Evolutionary conservation across 768 basidiomycete genomes (phyloP).

Genomic region (Pleurotus tuber-regium): DNA sequence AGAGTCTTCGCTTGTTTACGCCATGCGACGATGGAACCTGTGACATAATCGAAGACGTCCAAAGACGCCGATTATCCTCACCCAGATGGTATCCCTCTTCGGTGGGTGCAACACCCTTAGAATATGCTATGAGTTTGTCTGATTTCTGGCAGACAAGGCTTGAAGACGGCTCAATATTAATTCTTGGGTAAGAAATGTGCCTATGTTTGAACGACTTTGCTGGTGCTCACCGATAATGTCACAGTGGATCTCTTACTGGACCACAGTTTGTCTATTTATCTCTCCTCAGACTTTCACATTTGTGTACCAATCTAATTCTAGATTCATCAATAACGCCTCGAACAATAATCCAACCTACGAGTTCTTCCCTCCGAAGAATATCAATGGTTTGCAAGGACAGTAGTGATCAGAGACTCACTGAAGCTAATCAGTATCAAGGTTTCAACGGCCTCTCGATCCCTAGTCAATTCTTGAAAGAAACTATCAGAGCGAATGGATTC

Average conservation of each 20-base stretch:
- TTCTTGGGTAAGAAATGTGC: not conserved
- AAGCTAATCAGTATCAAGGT: constrained; percentile 10
- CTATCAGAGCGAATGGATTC: constrained; percentile 15
- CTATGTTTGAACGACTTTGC: no score
- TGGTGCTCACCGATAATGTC: no score
- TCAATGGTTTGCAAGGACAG: constrained; percentile 27
- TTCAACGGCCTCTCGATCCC: constrained; percentile 21
- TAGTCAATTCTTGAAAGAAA: constrained; percentile 13
- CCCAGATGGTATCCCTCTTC: constrained; percentile 43
- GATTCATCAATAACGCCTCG: constrained; percentile 65
- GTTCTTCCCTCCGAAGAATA: constrained; percentile 39
- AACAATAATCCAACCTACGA: constrained; percentile 58
- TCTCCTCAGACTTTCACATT: no score
- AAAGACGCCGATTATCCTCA: constrained; percentile 30
- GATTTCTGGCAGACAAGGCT: constrained; percentile 14
- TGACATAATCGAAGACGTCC: constrained; percentile 34
- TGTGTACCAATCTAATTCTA: constrained; percentile 22
- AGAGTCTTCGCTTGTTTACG: constrained; percentile 34
- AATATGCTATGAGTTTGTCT: constrained; percentile 29
- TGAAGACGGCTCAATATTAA: constrained; percentile 17
- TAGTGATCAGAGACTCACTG: constrained; percentile 2
- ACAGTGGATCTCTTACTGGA: no score
- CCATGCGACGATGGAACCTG: constrained; percentile 34
- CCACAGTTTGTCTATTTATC: no score
- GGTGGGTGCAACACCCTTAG: constrained; percentile 16